Percentiles rank a stretch among this genome's conserved stretches.
phyloP scores from a whole-genome alignment of 768 basidiomycete genomes.

The Phaffia australis region DNA sequence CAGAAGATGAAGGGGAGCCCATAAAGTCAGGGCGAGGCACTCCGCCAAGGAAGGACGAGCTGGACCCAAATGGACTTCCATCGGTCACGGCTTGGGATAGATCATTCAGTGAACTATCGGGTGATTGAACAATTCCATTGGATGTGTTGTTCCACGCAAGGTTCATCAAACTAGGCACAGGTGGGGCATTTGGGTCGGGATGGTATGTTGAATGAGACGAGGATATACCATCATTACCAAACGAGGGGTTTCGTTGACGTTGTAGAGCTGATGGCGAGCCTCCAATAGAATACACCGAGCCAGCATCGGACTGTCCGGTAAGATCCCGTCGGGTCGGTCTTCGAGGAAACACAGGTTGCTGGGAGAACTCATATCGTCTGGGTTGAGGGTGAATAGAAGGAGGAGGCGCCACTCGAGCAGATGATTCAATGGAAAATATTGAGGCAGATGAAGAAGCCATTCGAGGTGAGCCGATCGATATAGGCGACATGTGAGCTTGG shows the following conservation, averaged over 20 bases:
- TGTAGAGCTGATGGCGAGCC: neutral
- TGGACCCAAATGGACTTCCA: neutral
- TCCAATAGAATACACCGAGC: neutral
- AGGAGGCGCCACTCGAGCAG: neutral
- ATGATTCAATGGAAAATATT: conserved; percentile 10
- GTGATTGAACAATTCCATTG: neutral
- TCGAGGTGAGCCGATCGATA: no score
- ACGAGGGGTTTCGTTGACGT: conserved; percentile 2
- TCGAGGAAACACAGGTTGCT: conserved; percentile 3
- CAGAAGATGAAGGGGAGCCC: neutral
- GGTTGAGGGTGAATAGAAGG: conserved; percentile 14
- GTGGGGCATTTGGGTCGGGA: conserved; percentile 2
- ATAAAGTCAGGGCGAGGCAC: neutral
- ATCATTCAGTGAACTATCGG: no score
- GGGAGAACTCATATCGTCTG: conserved; percentile 19
- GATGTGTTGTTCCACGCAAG: neutral
- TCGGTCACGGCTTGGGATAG: neutral
- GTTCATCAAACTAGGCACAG: neutral
- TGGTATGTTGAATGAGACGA: neutral
- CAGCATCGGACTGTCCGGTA: no score
- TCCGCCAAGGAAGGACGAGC: neutral
- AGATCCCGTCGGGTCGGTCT: conserved; percentile 1
- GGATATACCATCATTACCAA: neutral
- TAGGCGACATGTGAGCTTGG: no score
- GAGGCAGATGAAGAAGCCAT: conserved; percentile 16